Evolutionary conservation across 2,329 filamentous ascomycete genomes (phyloP), one percentile per base, ranked within the genome.

Genomic region (Fusarium sp.): DNA sequence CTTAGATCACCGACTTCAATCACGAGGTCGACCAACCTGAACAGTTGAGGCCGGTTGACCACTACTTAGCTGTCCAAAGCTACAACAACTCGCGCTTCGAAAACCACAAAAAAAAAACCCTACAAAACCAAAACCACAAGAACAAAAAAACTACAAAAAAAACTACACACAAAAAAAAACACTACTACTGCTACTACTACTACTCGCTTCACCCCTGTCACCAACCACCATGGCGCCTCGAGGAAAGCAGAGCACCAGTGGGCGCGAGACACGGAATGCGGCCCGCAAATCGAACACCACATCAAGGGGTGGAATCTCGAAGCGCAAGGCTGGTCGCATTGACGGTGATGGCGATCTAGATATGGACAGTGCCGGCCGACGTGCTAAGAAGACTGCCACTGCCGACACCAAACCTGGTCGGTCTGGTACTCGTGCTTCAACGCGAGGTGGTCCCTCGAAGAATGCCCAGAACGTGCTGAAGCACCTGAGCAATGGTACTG

Each of bases 261-360:
- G 73, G 33, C 78, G 80, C 33, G 78, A 78, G 44, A 72, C 76
- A 43, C 76, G 78, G 56, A 77, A 72, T 58, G 66, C 73, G 14
- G 54, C 75, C 10, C 54, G 70, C 48, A 75, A 75, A 59, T 59
- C 79, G 14, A 80, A 70, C 58, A 76, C 71, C 45, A 72, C 76
- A n/a, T 69, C 72, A 33, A 80, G 84, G 70, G 83, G 83, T 36
- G 87, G 87, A 31, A 84, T 89, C 55, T 78, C 81, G 20, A 89
- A 88, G 75, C 84, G 84, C 48, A 83, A 75, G 51, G 73, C 50
- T 44, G 66, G 74, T 5, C 83, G 80, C 64, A 75, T 82, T 49
- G 87, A 89, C 71, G 79, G 82, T 54, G 87, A 89, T 79, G 87
- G 87, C 33, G 87, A 90, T 71, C 81, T 90, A n/a, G 82, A 87